Conservation (phyloP, 768 basidiomycete species). For the Hysterangium stoloniferum region DNA sequence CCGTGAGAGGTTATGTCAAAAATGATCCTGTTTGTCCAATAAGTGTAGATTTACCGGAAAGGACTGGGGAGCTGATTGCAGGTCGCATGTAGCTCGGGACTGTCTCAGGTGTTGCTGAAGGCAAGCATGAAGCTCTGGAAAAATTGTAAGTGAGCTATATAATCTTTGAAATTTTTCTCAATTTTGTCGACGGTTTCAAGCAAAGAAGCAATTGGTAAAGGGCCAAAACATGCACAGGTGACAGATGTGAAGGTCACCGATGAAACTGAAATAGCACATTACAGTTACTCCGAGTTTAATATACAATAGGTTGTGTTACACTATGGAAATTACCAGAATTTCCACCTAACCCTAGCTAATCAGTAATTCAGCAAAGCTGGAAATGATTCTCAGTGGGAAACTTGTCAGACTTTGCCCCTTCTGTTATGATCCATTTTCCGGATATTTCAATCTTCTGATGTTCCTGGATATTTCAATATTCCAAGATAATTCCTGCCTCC, state of each 20-base stretch:
- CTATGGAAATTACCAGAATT: no score
- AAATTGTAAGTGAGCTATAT: conserved; percentile 7
- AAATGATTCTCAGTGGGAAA: no score
- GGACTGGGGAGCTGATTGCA: neutral
- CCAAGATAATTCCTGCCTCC: no score
- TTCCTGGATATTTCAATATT: no score
- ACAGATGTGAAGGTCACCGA: neutral
- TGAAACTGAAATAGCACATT: neutral
- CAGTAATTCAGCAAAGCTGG: no score
- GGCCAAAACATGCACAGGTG: neutral
- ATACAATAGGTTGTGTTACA: no score
- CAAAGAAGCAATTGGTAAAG: conserved; percentile 4
- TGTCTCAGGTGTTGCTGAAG: conserved; percentile 3
- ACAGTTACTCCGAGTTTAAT: neutral
- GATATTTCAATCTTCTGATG: no score
- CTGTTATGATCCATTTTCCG: no score
- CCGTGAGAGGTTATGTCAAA: neutral
- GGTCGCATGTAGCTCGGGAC: neutral
- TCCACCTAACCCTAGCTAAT: no score
- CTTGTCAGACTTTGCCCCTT: no score
- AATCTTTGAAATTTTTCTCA: neutral
- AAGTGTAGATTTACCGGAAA: neutral
- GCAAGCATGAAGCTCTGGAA: neutral
- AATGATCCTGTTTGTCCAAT: conserved; percentile 1
- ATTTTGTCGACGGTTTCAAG: neutral